Base-by-base conservation (phyloP, 1,284 basidiomycete species). In the Irpex rosettiformis region DNA sequence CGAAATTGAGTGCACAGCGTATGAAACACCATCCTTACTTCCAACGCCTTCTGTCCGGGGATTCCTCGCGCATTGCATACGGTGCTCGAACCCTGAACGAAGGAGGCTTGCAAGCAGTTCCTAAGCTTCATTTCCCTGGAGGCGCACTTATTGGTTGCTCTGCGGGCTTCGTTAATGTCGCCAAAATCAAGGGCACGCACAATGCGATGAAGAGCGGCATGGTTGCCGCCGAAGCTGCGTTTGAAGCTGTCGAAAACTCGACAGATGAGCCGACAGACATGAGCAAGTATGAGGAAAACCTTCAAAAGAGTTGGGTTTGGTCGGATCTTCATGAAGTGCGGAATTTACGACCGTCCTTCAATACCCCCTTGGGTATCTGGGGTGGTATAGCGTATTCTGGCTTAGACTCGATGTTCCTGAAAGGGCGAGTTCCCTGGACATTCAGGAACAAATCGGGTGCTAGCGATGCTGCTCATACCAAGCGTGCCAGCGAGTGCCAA, bases 201-300 rank as follows among this genome's bases (percentile, higher is more conserved):
- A 98, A 96, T 62, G 96, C 96, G n/a, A 98, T 99, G 96, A 97
- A 98, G 79, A 93, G 90, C 48, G 96, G 96, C 21, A 98, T 98
- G 89, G 79, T 98, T 21, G 96, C 96, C 33, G 97, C 94, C 2
- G 96, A 99, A 72, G 81, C 91, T 0, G 92, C 93, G 0, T 94
- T 83, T 66, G 81, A 88, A 6, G 84, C 84, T 1, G 75, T 96
- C 62, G 58, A 63, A n/a, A 62, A 58, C 28, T 62, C 65, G 25
- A 59, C 63, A 40, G 73, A 74, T 37, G 65, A 60, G 0, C 62
- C 69, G 5, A 77, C 85, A 16, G 91, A 97, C 72, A 85, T 98
- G 81, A 85, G 84, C 45, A 71, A 75, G 16, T 98, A 98, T 75
- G 88, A 94, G 64, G 71, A 73, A 2, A 80, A 85, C 1, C 81